These are phyloP conservation scores for Phyllosticta paracitricarpa DNA, from an alignment of 2,329 filamentous ascomycete genomes.

Conservation along the genomic window DNA sequence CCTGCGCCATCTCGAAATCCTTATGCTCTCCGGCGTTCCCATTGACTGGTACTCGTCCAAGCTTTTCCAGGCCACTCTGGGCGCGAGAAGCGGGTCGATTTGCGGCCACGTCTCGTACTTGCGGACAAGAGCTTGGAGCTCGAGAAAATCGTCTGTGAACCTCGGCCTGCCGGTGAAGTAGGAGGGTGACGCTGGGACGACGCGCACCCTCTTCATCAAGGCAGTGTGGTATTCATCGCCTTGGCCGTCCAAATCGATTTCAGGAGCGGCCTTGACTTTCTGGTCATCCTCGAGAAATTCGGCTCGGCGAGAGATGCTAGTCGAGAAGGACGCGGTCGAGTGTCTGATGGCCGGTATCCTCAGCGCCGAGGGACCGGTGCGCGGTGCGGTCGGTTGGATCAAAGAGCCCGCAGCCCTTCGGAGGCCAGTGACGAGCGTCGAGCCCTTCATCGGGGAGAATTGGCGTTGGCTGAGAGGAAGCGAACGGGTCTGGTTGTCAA, in stretches of 20 bases:
- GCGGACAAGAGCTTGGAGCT: slow-evolving; percentile 59
- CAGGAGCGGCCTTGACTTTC: slow-evolving; percentile 33
- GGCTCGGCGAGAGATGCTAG: slow-evolving; percentile 18
- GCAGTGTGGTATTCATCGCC: background rate
- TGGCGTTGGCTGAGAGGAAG: background rate
- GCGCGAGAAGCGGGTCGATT: slow-evolving; percentile 54
- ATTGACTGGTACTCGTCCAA: slow-evolving; percentile 60
- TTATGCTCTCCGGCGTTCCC: slow-evolving; percentile 36
- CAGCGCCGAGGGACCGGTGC: background rate
- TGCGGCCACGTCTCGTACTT: slow-evolving; percentile 66
- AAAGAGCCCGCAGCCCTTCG: slow-evolving; percentile 20
- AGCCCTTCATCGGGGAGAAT: slow-evolving; percentile 6
- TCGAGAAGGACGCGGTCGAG: slow-evolving; percentile 21
- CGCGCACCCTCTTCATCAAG: slow-evolving; percentile 42
- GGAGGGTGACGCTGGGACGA: slow-evolving; percentile 77
- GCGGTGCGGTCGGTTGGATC: slow-evolving; percentile 12
- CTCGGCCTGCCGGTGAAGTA: slow-evolving; percentile 83
- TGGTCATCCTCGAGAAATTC: slow-evolving; percentile 17
- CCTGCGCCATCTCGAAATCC: slow-evolving; percentile 62
- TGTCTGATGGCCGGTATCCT: background rate
- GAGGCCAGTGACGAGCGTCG: slow-evolving; percentile 19
- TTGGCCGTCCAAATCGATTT: slow-evolving; percentile 29
- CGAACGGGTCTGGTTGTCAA: background rate
- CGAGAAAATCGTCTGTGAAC: slow-evolving; percentile 77
- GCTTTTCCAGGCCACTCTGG: slow-evolving; percentile 71